Base-by-base conservation (phyloP, 2,329 filamentous ascomycete species). In the Shiraia bambusicola region DNA sequence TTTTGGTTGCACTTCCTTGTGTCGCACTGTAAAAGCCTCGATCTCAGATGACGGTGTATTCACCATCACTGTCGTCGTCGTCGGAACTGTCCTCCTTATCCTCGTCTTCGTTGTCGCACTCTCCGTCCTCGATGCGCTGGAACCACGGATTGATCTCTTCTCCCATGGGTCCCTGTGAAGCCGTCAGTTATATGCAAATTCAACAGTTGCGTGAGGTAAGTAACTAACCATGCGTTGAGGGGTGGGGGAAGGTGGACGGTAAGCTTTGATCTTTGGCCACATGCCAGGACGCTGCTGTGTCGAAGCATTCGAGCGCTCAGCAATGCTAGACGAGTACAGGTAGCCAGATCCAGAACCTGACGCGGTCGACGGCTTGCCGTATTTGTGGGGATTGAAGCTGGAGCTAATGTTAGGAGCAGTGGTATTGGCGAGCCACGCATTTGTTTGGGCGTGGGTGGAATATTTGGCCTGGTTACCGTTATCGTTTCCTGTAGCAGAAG, bases 1-100 rank as follows among this genome's bases (percentile, higher is more conserved):
- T n/a, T n/a, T n/a, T n/a, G n/a, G n/a, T 22, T 8, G 19, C 19
- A 22, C 19, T 22, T 22, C 19, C 4, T 22, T 8, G 19, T 22
- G 19, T n/a, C n/a, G n/a, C n/a, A n/a, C n/a, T n/a, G n/a, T n/a
- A n/a, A n/a, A n/a, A n/a, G n/a, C 15, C 4, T 9, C 10, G 22
- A 14, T 12, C 5, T 24, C 40, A 59, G 33, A 61, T 63, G 14
- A 68, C 65, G 7, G 58, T 61, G 17, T 65, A 57, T 26, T 68
- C 64, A 15, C 66, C 67, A 35, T 63, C 63, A n/a, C 63, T 59
- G 34, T 75, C 65, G 19, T 58, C 50, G 15, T 67, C 70, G 7
- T 71, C 75, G 2, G 67, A 54, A 35, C 76, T 74, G 3, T 68
- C 70, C 19, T 77, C 75, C 1, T 69, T 56, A 63, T 72, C 19